Conservation (phyloP, 2,329 filamentous ascomycete species). For the Colletotrichum lindemuthianum region DNA sequence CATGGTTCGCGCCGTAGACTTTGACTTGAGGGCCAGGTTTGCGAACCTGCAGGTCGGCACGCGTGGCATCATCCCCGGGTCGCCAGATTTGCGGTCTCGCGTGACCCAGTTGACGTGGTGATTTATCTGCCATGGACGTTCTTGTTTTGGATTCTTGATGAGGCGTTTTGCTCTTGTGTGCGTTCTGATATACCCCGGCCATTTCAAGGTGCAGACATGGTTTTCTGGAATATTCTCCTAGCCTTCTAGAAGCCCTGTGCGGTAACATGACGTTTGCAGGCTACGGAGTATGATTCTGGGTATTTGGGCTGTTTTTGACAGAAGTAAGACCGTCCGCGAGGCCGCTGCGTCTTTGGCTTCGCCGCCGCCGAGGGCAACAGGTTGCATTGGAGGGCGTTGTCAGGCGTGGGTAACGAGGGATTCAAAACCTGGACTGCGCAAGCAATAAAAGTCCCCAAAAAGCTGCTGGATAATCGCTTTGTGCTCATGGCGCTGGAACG, state of each 20-base stretch:
- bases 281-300: neutral
- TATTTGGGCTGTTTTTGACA: too few relatives aligned
- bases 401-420: neutral
- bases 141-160: neutral
- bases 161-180: constrained; percentile 4
- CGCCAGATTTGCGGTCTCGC: constrained; percentile 58
- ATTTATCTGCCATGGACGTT: neutral
- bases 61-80: constrained; percentile 58
- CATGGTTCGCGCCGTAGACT: constrained; percentile 66
- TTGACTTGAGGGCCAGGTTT: constrained; percentile 62
- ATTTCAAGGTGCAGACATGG: constrained; percentile 13
- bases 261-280: neutral
- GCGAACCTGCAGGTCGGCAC: constrained; percentile 65
- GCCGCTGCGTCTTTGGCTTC: neutral
- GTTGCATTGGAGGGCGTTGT: constrained; percentile 13
- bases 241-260: too few relatives aligned
- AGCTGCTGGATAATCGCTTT: neutral
- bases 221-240: neutral
- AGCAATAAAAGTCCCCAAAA: constrained; percentile 24
- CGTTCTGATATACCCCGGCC: constrained; percentile 35
- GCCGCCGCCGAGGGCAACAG: neutral
- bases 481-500: too few relatives aligned
- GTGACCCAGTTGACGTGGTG: constrained; percentile 60
- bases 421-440: constrained; percentile 29
- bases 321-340: too few relatives aligned